Base-by-base conservation (phyloP, 768 basidiomycete genomes). In the Sporobolomyces pararoseus region DNA sequence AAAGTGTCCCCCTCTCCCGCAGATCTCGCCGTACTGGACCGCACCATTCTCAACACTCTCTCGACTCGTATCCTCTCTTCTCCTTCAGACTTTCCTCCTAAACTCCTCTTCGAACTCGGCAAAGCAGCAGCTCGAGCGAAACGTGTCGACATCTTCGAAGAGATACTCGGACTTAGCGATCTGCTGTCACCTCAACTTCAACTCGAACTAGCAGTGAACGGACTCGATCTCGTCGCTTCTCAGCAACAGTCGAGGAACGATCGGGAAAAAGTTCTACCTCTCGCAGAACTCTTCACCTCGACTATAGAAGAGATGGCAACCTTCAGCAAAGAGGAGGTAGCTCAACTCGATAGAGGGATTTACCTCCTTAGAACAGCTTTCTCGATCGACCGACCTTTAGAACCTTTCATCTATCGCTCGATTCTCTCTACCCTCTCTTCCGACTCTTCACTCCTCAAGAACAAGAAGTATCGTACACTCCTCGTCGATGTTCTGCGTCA, bases 91-190 rank as follows among this genome's bases (percentile, higher is more conserved):
- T 2, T 4, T 13, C 12, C 42, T 12, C 23, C 51, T 1, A 7
- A 42, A 4, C 34, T 70, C 29, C 13, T 49, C 2, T 5, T 0
- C 3, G 17, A 52, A 0, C 52, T 70, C 39, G 69, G 59, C 14
- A 0, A 19, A 6, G 52, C 69, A 0, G 59, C 64, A 0, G 16
- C 35, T 0, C 42, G 64, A 1, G 64, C 69, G 1, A 31, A 61
- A 19, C 50, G 64, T 0, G 29, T 70, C 47, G 69, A 70, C 37
- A 31, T 62, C 39, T 46, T 70, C 47, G 32, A 10, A 2, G 0
- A 1, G 0, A 23, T 65, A 25, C 5, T 50, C 27, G 1, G 0
- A 2, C 23, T 4, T 7, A 29, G 7, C 4, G 7, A 32, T 5
- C n/a, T 0, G 16, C 25, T 37, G 0, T 13, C 46, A 0, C 7